phyloP scores from a whole-genome alignment of 208 protist genomes.

The Trypanosoma scelopori region DNA sequence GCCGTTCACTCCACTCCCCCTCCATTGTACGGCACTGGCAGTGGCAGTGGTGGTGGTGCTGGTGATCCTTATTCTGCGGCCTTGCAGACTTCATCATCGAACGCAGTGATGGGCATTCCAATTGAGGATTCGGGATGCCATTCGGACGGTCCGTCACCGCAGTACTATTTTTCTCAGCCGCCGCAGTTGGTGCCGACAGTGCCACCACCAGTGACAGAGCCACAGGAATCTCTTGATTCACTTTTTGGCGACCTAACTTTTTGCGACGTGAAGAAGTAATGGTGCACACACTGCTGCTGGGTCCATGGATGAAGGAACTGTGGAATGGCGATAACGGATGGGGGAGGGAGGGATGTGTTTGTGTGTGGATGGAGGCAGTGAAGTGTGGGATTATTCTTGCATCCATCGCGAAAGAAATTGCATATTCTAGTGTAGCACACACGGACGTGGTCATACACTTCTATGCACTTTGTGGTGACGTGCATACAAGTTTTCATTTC shows the following conservation, averaged over 20 bases:
- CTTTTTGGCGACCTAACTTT: conserved; percentile 29
- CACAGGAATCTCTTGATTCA: conserved; percentile 3
- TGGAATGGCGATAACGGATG: not conserved
- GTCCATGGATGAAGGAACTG: conserved; percentile 1
- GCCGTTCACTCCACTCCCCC: conserved; percentile 21
- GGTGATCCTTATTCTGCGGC: not conserved
- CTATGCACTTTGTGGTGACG: too few species aligned
- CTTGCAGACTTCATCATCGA: not conserved
- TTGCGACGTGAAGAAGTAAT: conserved; percentile 17
- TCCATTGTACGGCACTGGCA: conserved; percentile 17
- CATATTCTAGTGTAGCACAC: too few species aligned
- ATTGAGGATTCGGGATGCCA: conserved; percentile 9
- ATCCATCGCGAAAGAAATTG: not conserved
- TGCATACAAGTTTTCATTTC: too few species aligned
- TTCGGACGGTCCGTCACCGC: conserved; percentile 23
- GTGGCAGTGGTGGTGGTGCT: not conserved
- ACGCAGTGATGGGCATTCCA: conserved; percentile 59
- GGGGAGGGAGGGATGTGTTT: not conserved
- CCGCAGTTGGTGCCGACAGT: conserved; percentile 4
- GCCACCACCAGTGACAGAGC: not conserved
- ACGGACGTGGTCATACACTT: too few species aligned
- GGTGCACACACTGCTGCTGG: not conserved
- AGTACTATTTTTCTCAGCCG: conserved; percentile 35
- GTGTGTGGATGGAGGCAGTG: too few species aligned
- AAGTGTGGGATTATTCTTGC: not conserved